These are phyloP conservation scores for Aureobasidium vineae DNA, from an alignment of 2,329 filamentous ascomycete species.

Conservation along the genomic window DNA sequence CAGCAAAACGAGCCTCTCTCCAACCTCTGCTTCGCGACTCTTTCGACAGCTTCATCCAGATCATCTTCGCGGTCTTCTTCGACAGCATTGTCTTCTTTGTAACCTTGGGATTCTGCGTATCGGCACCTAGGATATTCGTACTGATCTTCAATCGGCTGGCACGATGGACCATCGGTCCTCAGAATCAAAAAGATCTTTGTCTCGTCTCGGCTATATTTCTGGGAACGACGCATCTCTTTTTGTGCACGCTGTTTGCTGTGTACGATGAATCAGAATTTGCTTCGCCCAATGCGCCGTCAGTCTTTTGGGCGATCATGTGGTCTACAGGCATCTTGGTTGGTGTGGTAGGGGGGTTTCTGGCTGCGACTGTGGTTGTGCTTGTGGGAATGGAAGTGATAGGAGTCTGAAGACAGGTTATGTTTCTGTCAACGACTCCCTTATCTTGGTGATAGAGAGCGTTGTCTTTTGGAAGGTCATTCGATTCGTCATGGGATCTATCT, in stretches of 20 bases:
- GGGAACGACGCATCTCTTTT: neutral
- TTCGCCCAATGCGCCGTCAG: neutral
- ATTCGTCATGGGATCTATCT: too few species aligned
- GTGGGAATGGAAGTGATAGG: neutral
- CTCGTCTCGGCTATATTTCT: neutral
- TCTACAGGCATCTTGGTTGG: neutral
- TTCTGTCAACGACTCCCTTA: too few species aligned
- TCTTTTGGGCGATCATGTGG: conserved; percentile 5
- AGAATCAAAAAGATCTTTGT: neutral
- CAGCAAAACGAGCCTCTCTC: neutral
- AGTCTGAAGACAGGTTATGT: too few species aligned
- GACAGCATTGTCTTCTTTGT: neutral
- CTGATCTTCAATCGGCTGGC: neutral
- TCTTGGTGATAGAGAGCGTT: too few species aligned
- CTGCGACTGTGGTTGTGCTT: neutral
- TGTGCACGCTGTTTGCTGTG: neutral
- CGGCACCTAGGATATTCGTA: neutral
- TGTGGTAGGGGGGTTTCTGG: neutral
- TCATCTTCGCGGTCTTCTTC: neutral
- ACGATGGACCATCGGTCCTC: neutral
- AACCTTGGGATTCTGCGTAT: neutral
- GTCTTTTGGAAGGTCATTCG: too few species aligned
- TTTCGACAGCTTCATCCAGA: neutral
- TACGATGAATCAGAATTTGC: neutral
- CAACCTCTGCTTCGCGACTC: neutral